phyloP scores from a whole-genome alignment of 2,329 filamentous ascomycete species.

The Penicillium fuscoglaucum region DNA sequence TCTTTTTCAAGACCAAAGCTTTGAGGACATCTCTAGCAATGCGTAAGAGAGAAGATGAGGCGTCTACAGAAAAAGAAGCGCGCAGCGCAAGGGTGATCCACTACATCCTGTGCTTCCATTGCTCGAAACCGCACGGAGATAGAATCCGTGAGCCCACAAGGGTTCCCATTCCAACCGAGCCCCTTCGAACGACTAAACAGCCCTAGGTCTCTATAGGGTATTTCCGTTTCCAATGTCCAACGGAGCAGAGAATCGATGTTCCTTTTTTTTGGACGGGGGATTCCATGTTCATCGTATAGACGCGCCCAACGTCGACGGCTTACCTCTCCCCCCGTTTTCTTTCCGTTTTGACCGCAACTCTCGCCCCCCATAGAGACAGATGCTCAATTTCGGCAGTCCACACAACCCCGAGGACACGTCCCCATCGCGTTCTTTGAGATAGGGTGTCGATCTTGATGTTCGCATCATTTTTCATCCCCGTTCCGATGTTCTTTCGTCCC shows the following conservation, averaged over 20 bases:
- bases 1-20: not conserved
- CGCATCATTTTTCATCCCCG: not conserved
- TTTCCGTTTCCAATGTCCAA: not conserved
- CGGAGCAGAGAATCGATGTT: not conserved
- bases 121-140: slow-evolving; percentile 20
- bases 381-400: not conserved
- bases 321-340: not conserved
- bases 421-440: not conserved
- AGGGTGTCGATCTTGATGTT: not conserved
- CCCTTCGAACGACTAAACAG: not conserved
- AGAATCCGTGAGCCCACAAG: slow-evolving; percentile 20
- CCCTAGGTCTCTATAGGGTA: not conserved
- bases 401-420: not conserved
- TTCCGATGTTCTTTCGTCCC: not conserved
- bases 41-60: not conserved
- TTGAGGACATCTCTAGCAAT: not conserved
- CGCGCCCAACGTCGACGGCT: not conserved
- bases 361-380: not conserved
- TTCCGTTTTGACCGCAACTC: not conserved
- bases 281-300: not conserved
- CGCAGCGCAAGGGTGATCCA: slow-evolving; percentile 11
- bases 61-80: not conserved
- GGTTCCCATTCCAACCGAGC: slow-evolving; percentile 9
- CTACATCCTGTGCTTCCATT: slow-evolving; percentile 10
- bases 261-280: not conserved